These are phyloP conservation scores for Eragrostis curvula DNA, from an alignment of 176 grass and related monocot species.

Conservation along the genomic window DNA sequence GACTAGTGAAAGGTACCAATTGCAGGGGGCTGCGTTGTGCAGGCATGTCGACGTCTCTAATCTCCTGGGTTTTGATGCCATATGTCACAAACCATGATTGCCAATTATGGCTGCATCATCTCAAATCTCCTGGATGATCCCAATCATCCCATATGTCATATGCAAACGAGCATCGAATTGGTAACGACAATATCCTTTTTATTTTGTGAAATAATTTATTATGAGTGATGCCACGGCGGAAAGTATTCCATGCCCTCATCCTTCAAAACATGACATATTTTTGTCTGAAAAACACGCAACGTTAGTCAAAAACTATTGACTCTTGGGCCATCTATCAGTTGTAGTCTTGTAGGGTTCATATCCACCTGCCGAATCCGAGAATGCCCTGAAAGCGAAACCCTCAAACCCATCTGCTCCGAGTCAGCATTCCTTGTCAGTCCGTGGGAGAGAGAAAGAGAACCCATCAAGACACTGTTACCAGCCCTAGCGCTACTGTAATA, in stretches of 20 bases:
- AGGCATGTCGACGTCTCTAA: background rate
- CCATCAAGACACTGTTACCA: background rate
- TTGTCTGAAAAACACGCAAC: background rate
- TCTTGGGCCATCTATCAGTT: background rate
- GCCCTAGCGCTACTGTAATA: background rate
- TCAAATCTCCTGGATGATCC: background rate
- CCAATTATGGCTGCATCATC: background rate
- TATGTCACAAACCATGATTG: constrained; percentile 4
- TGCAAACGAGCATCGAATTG: background rate
- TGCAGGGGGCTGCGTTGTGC: background rate
- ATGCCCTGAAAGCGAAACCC: background rate
- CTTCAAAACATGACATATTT: background rate
- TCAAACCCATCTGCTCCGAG: background rate
- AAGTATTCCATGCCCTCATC: background rate
- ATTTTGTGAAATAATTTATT: background rate
- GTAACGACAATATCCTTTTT: background rate
- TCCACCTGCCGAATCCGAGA: background rate
- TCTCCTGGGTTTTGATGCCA: constrained; percentile 2
- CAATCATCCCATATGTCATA: constrained; percentile 29
- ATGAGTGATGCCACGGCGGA: background rate
- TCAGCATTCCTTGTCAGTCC: background rate
- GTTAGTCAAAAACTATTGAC: background rate
- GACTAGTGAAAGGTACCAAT: background rate
- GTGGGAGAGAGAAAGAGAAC: background rate
- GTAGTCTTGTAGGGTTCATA: background rate